phyloP scores from a whole-genome alignment of 768 basidiomycete species.

The Naganishia randhawae region DNA sequence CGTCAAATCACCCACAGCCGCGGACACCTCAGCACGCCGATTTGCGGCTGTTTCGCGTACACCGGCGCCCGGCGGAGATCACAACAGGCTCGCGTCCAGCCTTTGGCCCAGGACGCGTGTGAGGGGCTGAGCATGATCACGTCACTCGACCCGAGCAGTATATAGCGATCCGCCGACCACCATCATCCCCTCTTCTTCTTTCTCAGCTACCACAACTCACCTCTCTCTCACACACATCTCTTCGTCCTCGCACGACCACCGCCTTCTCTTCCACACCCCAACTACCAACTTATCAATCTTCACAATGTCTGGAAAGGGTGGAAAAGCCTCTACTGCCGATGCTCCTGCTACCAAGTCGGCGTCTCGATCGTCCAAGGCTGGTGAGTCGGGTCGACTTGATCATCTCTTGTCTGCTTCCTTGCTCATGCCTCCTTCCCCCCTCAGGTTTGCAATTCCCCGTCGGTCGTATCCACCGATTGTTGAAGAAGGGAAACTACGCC shows the following conservation, averaged over 20 bases:
- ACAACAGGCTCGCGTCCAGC: too few species aligned
- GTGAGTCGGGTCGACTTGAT: conserved; percentile 54
- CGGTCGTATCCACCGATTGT: conserved; percentile 83
- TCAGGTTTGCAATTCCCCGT: conserved; percentile 55
- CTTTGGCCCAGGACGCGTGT: too few species aligned
- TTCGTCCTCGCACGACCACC: conserved; percentile 53
- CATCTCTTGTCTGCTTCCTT: neutral
- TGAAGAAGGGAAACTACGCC: conserved; percentile 83
- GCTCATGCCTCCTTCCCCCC: conserved; percentile 44
- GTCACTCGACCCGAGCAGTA: neutral
- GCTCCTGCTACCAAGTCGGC: conserved; percentile 15
- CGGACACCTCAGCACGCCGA: neutral
- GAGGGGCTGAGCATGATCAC: neutral
- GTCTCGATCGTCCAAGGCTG: conserved; percentile 7
- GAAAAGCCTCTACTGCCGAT: neutral
- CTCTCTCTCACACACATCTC: neutral
- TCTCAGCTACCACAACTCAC: neutral
- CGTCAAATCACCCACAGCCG: neutral
- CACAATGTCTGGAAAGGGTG: conserved; percentile 28
- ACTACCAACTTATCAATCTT: neutral
- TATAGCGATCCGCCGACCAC: neutral
- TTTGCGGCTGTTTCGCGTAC: neutral
- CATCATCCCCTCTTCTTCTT: neutral
- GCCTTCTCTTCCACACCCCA: conserved; percentile 51
- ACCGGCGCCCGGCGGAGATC: neutral